Evolutionary conservation across 495 filamentous ascomycete genomes (phyloP), one percentile per base, ranked within the genome.

Genomic region (Penicillium angulare): DNA sequence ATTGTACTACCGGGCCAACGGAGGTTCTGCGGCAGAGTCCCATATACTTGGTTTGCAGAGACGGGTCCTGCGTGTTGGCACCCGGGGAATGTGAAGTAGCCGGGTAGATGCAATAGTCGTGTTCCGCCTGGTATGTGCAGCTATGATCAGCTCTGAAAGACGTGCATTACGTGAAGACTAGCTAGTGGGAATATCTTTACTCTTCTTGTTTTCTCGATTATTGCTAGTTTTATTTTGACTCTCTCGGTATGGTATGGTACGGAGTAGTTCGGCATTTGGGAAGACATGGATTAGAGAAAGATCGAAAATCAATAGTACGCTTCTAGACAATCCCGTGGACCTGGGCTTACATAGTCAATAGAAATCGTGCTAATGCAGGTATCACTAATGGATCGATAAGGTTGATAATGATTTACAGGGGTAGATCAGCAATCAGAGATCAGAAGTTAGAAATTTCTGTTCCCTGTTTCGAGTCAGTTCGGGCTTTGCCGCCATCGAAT

Each of bases 341-440:
- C 36, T 29, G 54, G 43, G 53, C 49, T 49, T 61, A 45, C 47
- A 47, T 53, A 16, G 13, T 35, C 15, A 43, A 39, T 20, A 21
- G 47, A 7, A 39, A 48, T 47, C 49, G 53, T 56, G 43, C 53
- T 52, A 50, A 54, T 63, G 50, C 47, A 55, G 26, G 47, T 47
- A 34, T 38, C 18, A 20, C 22, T 8, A 15, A 27, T 45, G 20
- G 17, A 13, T 46, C 24, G 41, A 57, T 60, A 48, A 43, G 32
- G 39, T 52, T 54, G 5, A 18, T 12, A 44, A 16, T 15, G n/a
- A 15, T 26, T 26, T 3, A n/a, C n/a, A 38, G 7, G 34, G 34
- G 15, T 17, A 32, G n/a, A 13, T 38, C 47, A 26, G 20, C 18
- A 41, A 41, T 35, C 45, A 27, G 43, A 32, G 38, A 24, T 7